phyloP scores from a whole-genome alignment of 73 alveolate genomes.

The Paramecium sexaurelia region DNA sequence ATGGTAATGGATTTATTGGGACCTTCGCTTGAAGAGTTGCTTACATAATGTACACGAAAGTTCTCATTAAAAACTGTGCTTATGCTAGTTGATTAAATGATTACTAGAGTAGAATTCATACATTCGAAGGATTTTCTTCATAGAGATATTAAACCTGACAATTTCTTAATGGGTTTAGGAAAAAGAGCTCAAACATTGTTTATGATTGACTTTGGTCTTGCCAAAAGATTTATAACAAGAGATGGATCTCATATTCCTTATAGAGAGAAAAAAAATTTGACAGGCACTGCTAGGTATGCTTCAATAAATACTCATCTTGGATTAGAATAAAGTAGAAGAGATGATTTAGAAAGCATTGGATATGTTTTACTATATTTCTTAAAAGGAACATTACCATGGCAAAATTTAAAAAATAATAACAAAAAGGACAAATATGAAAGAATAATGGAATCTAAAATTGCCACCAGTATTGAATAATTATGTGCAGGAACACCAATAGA shows the following conservation, averaged over 20 bases:
- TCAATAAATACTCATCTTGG: conserved; percentile 95
- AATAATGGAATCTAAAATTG: conserved; percentile 75
- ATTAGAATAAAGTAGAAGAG: conserved; percentile 90
- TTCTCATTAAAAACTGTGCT: conserved; percentile 84
- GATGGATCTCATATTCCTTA: conserved; percentile 93
- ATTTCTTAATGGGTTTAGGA: conserved; percentile 91
- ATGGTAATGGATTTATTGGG: conserved; percentile 91
- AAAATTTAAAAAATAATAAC: conserved; percentile 83
- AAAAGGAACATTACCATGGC: conserved; percentile 92
- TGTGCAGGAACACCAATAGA: conserved; percentile 87
- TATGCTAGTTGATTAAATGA: conserved; percentile 87
- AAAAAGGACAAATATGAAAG: conserved; percentile 78
- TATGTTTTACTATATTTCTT: conserved; percentile 88
- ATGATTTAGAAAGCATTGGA: conserved; percentile 92
- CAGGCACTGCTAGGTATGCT: conserved; percentile 96
- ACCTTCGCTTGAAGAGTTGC: conserved; percentile 82
- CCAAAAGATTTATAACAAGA: conserved; percentile 87
- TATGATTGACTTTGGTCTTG: conserved; percentile 93
- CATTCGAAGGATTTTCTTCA: conserved; percentile 88
- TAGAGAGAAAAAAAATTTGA: conserved; percentile 88
- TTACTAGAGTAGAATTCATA: conserved; percentile 85
- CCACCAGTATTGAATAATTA: conserved; percentile 79
- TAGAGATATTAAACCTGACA: conserved; percentile 95
- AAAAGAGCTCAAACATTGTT: conserved; percentile 82
- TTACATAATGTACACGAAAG: conserved; percentile 77